Conservation (phyloP, 768 basidiomycete species). For the Rhodocollybia butyracea region DNA sequence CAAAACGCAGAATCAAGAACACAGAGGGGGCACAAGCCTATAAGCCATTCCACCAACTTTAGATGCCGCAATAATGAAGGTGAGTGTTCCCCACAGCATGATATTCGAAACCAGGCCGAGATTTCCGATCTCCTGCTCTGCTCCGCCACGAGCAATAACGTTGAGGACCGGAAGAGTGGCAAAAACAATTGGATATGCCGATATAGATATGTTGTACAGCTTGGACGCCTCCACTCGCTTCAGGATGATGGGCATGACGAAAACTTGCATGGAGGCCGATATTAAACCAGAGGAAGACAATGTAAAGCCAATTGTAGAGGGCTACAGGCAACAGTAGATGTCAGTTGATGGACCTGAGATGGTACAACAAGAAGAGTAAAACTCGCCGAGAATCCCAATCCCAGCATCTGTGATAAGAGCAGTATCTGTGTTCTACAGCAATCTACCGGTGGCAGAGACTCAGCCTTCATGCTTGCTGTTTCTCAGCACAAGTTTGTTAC, state of each 20-base stretch:
- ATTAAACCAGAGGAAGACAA: slow-evolving; percentile 48
- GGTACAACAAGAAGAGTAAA: too few species aligned
- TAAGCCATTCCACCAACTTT: slow-evolving; percentile 2
- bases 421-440: too few species aligned
- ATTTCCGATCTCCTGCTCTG: background rate
- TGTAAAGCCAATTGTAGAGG: slow-evolving; percentile 48
- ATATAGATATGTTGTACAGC: slow-evolving; percentile 54
- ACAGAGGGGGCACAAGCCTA: background rate
- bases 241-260: slow-evolving; percentile 52
- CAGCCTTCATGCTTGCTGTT: too few species aligned
- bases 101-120: background rate
- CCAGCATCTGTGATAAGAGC: too few species aligned
- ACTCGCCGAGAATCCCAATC: too few species aligned
- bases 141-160: slow-evolving; percentile 6
- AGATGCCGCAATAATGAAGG: background rate
- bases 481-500: too few species aligned
- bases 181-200: slow-evolving; percentile 49
- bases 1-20: background rate
- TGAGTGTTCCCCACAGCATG: background rate
- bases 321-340: slow-evolving; percentile 17
- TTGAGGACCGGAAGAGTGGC: slow-evolving; percentile 35
- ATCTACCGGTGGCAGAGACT: too few species aligned
- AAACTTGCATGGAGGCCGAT: slow-evolving; percentile 44
- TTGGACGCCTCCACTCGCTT: slow-evolving; percentile 43
- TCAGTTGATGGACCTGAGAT: too few species aligned